phyloP scores from a whole-genome alignment of 805 yeast genomes.

The Candida rishiriensis region DNA sequence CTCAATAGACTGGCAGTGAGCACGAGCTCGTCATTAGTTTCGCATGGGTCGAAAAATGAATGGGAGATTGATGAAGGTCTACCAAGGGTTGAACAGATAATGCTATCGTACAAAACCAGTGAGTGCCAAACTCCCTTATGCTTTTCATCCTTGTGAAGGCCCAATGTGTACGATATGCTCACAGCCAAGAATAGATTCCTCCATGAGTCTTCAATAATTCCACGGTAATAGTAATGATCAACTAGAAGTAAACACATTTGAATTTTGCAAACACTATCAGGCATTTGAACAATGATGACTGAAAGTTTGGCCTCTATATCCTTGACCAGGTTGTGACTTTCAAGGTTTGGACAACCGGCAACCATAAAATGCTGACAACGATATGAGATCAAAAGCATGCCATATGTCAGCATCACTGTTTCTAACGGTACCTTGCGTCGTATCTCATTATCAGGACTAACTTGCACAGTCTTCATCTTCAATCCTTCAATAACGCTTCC shows the following conservation, averaged over 20 bases:
- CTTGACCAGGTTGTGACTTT: too few species aligned
- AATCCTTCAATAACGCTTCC: too few species aligned
- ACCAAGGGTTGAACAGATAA: neutral
- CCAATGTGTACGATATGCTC: neutral
- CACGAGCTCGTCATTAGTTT: too few species aligned
- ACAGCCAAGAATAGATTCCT: neutral
- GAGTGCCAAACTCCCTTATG: neutral
- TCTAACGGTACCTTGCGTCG: too few species aligned
- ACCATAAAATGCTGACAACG: too few species aligned
- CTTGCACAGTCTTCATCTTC: too few species aligned
- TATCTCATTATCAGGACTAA: too few species aligned
- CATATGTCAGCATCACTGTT: too few species aligned
- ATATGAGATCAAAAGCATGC: too few species aligned
- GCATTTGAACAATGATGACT: neutral
- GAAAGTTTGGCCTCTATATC: too few species aligned
- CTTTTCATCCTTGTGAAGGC: neutral
- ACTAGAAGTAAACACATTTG: neutral
- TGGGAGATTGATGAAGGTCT: neutral
- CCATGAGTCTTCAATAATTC: neutral
- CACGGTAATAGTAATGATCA: neutral
- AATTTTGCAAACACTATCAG: neutral
- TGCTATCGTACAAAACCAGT: neutral
- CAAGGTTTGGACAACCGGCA: too few species aligned
- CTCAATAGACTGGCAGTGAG: neutral
- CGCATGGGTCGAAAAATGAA: neutral